Evolutionary conservation across 2,329 filamentous ascomycete species (phyloP), one percentile per base, ranked within the genome.

Genomic region (Calonectria henricotiae): DNA sequence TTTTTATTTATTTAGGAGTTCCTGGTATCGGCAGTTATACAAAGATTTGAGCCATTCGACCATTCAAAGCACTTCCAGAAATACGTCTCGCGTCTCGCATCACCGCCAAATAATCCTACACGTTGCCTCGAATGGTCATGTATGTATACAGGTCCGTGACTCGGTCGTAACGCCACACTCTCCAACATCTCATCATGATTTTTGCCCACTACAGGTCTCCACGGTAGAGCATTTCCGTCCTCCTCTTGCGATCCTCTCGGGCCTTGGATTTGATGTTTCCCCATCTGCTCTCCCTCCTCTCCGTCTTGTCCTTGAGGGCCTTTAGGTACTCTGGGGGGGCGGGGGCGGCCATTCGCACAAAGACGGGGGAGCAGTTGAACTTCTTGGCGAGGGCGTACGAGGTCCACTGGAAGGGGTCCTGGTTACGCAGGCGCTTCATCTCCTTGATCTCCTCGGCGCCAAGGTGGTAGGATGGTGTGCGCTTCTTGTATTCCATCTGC

Each of bases 261-360:
- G 90, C 90, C 78, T 86, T 84, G 35, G 81, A 81, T 80, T 86
- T 85, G 71, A 85, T 86, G 23, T 88, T 85, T 12, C 90, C 90
- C 90, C 89, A 92, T 62, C 86, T 81, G n/a, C 83, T 82, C 82
- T 86, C 85, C 69, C 86, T 83, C 41, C 83, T 83, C 68, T 88
- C 86, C 71, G 85, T 71, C 79, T 85, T 84, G 67, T 79, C 82
- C 76, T 80, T 80, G 65, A 89, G 80, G 73, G 80, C 83, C 65
- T 84, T 79, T 71, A 83, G 81, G 81, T 91, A 87, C 76, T 86
- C 85, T 6, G 74, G 70, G 41, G 85, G 82, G 25, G 88, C 84
- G 65, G 86, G 83, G 77, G 86, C 86, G 76, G 87, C 89, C 81
- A 90, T 89, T 79, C 87, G 86, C 69, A 92, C 84, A 75, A 92